These are phyloP conservation scores for Xylaria multiplex DNA, from an alignment of 2,329 filamentous ascomycete genomes.

Conservation along the genomic window DNA sequence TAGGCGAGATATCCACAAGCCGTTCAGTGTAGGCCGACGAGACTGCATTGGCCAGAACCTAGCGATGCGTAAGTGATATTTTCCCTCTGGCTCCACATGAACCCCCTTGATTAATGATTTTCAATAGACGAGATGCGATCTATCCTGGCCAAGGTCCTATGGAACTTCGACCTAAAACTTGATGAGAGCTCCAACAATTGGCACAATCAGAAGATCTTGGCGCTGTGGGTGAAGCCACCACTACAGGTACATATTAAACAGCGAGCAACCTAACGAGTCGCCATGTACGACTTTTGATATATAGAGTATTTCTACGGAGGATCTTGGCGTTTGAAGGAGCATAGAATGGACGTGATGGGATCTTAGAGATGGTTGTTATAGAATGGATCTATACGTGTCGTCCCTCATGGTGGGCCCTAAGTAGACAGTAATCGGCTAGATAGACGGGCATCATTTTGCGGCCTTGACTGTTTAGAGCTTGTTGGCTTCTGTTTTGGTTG, in stretches of 20 bases:
- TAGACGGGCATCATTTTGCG: not conserved
- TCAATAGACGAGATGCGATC: slow-evolving; percentile 44
- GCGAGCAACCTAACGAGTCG: slow-evolving; percentile 10
- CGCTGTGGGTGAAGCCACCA: slow-evolving; percentile 45
- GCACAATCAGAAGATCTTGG: slow-evolving; percentile 43
- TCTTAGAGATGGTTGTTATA: not conserved
- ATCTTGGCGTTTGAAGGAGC: slow-evolving; percentile 23
- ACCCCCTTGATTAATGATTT: not conserved
- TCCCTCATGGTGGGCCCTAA: not conserved
- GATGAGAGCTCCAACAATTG: slow-evolving; percentile 40
- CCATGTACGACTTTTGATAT: slow-evolving; percentile 13
- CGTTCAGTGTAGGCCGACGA: slow-evolving; percentile 42
- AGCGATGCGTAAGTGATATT: slow-evolving; percentile 36
- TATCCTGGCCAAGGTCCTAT: slow-evolving; percentile 44
- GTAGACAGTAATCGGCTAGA: not conserved
- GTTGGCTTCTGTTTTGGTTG: not conserved
- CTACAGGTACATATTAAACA: slow-evolving; percentile 37
- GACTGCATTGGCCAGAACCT: slow-evolving; percentile 43
- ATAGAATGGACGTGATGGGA: slow-evolving; percentile 5
- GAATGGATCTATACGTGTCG: not conserved
- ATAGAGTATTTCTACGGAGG: not conserved
- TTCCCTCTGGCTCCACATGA: no score
- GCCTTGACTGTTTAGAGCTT: not conserved
- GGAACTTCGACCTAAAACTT: slow-evolving; percentile 44
- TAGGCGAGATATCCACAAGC: slow-evolving; percentile 42